Conservation (phyloP, 306 rosid genomes). For the Acmispon strigosus region DNA sequence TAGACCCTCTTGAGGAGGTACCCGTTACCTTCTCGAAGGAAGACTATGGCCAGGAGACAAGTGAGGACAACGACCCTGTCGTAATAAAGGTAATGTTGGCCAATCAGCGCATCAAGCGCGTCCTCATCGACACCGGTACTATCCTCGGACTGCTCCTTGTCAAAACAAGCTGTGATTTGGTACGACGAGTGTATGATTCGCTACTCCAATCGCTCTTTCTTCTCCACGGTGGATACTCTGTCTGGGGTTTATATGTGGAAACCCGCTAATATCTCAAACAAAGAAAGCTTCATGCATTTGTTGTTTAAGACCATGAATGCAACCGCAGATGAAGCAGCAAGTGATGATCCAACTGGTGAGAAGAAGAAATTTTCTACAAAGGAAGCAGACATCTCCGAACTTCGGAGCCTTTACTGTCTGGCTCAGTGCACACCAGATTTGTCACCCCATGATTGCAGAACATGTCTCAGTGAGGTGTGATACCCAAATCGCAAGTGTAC, state of each 20-base stretch:
- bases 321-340: not conserved
- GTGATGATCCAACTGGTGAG: not conserved
- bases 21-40: too few species aligned
- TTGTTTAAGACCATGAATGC: not conserved
- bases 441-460: not conserved
- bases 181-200: slow-evolving; percentile 2
- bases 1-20: too few species aligned
- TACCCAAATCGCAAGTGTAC: too few species aligned
- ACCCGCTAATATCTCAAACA: not conserved
- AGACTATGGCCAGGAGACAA: too few species aligned
- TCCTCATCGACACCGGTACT: too few species aligned
- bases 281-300: not conserved
- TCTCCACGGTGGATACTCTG: not conserved
- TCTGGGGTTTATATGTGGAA: not conserved
- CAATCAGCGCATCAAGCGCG: too few species aligned
- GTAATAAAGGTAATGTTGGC: too few species aligned
- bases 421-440: not conserved
- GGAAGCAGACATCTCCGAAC: not conserved
- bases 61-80: too few species aligned
- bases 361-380: not conserved
- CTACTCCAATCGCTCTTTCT: not conserved
- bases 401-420: not conserved
- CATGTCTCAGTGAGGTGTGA: not conserved
- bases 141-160: not conserved
- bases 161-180: slow-evolving; percentile 6